Percentiles rank a stretch among this genome's conserved stretches.
phyloP scores from a whole-genome alignment of 2,329 filamentous ascomycete species.

The Aspergillus thermomutatus region DNA sequence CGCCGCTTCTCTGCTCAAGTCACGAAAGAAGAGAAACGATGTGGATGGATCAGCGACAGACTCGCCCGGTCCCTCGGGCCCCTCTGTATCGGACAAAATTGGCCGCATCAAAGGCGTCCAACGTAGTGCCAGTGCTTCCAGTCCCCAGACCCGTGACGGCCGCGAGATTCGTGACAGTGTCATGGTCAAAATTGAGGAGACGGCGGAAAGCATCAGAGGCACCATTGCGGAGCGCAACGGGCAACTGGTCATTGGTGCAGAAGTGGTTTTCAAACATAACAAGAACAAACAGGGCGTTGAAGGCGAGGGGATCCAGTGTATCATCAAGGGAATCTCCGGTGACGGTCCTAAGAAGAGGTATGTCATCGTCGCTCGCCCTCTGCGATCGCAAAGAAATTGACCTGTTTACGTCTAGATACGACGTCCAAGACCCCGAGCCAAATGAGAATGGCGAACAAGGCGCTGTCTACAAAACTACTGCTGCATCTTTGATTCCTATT shows the following conservation, averaged over 20 bases:
- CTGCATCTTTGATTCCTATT: conserved; percentile 74
- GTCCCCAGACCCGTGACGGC: conserved; percentile 36
- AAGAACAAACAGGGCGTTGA: conserved; percentile 51
- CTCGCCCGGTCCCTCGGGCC: conserved; percentile 43
- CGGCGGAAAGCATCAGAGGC: conserved; percentile 40
- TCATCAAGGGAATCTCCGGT: conserved; percentile 70
- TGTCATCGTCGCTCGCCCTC: conserved; percentile 12
- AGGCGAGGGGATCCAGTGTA: conserved; percentile 65
- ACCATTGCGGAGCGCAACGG: conserved; percentile 44
- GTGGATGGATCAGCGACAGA: conserved; percentile 43
- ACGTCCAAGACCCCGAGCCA: conserved; percentile 75
- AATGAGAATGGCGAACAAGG: conserved; percentile 64
- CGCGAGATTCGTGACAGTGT: conserved; percentile 34
- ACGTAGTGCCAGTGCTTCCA: conserved; percentile 43
- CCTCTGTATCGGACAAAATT: conserved; percentile 38
- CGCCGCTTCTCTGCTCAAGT: conserved; percentile 38
- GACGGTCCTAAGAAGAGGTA: conserved; percentile 67
- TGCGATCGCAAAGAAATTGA: conserved; percentile 10
- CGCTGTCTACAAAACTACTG: conserved; percentile 63
- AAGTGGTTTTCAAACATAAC: conserved; percentile 51
- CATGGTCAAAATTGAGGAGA: conserved; percentile 44
- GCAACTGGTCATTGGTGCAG: conserved; percentile 44
- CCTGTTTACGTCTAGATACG: conserved; percentile 53
- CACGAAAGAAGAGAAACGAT: conserved; percentile 46
- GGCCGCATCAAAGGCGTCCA: conserved; percentile 42